Evolutionary conservation across 768 basidiomycete genomes (phyloP), one percentile per base, ranked within the genome.

Genomic region (Pisolithus marmoratus): DNA sequence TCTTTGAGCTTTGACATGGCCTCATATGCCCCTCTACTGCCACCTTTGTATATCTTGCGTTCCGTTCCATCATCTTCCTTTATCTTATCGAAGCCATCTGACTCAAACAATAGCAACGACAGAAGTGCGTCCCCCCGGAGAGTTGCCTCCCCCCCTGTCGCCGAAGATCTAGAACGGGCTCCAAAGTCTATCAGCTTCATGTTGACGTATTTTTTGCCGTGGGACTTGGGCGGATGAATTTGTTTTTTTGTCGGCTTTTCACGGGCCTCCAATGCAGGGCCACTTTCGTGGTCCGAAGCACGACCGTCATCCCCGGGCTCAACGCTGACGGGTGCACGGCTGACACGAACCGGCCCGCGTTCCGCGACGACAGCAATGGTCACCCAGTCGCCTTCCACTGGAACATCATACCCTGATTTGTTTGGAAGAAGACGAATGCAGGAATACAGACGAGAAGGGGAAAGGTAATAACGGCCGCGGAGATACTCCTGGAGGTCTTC

Each of bases 321-420:
- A 12, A 76, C 64, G 37, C 63, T 66, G 19, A 85, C 81, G 46
- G 86, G 87, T 27, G 85, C 83, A 52, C 78, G 80, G 44, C 77
- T 90, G 58, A 84, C 79, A 56, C 80, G 83, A 63, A 94, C 73
- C 7, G 84, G 85, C 3, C 92, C 85, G 20, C 93, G 82, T 65
- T 95, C 92, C 2, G 94, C 95, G 14, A 99, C 84, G 5, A 98
- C 94, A 2, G 92, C 95, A 44, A 99, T 90, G 6, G 94, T 94
- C 38, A 97, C 79, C 89, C 92, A 98, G 67, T 98, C 96, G 2
- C 90, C 90, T 6, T 82, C 80, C 2, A 97, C 85, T 9, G 95
- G 94, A 1, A 99, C 81, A 42, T 97, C 94, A 65, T 93, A 95
- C 17, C 83, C 85, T 52, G 87, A 83, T 57, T 88, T 86, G 63